Evolutionary conservation across 805 yeast genomes (phyloP), one percentile per base, ranked within the genome.

Genomic region (Sugiyamaella floridensis): DNA sequence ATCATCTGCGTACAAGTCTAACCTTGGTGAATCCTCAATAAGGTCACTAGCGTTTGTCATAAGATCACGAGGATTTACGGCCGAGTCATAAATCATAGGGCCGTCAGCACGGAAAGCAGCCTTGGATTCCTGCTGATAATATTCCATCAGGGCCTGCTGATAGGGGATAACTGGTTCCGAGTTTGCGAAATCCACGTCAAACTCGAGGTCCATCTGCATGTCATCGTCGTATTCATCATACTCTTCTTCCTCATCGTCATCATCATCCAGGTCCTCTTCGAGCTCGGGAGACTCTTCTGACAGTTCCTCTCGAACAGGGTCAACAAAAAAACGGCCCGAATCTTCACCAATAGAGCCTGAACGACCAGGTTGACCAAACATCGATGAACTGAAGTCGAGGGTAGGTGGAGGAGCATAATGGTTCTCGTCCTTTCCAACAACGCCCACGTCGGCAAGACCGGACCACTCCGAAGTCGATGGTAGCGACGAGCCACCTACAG

Each of bases 201-300:
- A 52, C 16, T 52, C 55, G 6, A 40, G 42, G 43, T 26, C 43
- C 43, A 49, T 45, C 28, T 8, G 45, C 34, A n/a, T 28, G 20
- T 48, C 50, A 26, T 46, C 50, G 28, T 46, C 55, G 43, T 51
- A 43, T 15, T 50, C 56, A n/a, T 52, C 53, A 16, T n/a, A n/a
- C n/a, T n/a, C n/a, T n/a, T 57, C 60, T 19, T 52, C 61, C 28
- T 57, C 60, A 37, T 54, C 59, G 20, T 58, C 60, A 15, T 57
- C 59, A 11, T 56, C 58, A 5, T 32, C 37, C 4, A 11, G 4
- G 20, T 56, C 60, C 40, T 56, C 59, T 12, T 56, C 61, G 29
- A 40, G 28, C 34, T 45, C 48, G 1, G 51, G 47, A 2, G 40
- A 14, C 37, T 32, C 37, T 11, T 11, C 37, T 4, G 37, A 32